Evolutionary conservation across 2,329 filamentous ascomycete genomes (phyloP).

Genomic region (Orbilia quercus): DNA sequence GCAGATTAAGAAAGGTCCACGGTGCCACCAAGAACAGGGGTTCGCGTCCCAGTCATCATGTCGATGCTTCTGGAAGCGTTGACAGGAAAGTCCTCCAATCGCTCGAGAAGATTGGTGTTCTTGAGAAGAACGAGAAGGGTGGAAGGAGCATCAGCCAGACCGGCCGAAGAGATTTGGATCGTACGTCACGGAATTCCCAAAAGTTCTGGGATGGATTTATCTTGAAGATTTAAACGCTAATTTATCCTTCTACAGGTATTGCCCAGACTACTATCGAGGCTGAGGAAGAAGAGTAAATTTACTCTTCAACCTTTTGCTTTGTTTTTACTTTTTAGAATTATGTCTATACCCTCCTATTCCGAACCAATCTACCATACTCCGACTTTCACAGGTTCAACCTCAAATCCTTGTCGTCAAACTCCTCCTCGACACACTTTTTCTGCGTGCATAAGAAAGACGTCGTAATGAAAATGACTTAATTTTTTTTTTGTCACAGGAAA

Average conservation of each 20-base stretch:
- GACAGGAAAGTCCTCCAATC: conserved; percentile 98
- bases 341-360: conserved; percentile 61
- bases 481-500: conserved; percentile 42
- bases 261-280: conserved; percentile 82
- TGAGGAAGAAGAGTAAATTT: conserved; percentile 75
- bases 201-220: conserved; percentile 25
- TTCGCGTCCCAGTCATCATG: conserved; percentile 88
- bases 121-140: conserved; percentile 98
- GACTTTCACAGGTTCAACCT: conserved; percentile 60
- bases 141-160: conserved; percentile 97
- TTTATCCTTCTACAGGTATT: conserved; percentile 68
- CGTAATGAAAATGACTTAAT: conserved; percentile 55
- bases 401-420: conserved; percentile 24
- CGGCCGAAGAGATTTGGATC: conserved; percentile 99
- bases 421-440: conserved; percentile 13
- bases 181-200: conserved; percentile 63
- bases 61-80: conserved; percentile 92
- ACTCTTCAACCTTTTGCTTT: conserved; percentile 38
- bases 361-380: conserved; percentile 60
- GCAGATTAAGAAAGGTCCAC: conserved; percentile 96
- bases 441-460: conserved; percentile 45
- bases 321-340: conserved; percentile 22
- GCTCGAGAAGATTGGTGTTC: conserved; percentile 98
- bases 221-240: conserved; percentile 43
- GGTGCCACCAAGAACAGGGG: conserved; percentile 98